phyloP scores from a whole-genome alignment of 371 early-diverging fungal genomes.

The Apophysomyces sp. region DNA sequence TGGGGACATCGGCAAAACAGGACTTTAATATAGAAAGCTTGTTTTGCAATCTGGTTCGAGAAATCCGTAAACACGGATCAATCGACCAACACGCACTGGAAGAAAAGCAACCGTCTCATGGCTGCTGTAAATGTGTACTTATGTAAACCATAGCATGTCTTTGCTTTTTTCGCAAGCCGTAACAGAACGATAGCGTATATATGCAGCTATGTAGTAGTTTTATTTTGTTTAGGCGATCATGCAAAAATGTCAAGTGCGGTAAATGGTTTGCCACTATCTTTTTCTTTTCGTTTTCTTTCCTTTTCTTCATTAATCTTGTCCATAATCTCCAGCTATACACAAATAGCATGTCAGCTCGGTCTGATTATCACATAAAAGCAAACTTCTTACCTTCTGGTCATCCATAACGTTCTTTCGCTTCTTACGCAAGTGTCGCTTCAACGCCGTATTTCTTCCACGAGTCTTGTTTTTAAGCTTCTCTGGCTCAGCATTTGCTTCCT shows the following conservation, averaged over 20 bases:
- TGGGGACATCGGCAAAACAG: too few relatives aligned
- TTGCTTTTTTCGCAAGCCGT: too few relatives aligned
- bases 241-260: conserved; percentile 42
- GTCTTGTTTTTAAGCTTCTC: conserved; percentile 59
- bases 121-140: too few relatives aligned
- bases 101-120: too few relatives aligned
- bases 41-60: too few relatives aligned
- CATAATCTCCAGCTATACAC: conserved; percentile 15
- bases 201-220: neutral
- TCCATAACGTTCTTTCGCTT: conserved; percentile 78
- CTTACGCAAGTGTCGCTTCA: conserved; percentile 73
- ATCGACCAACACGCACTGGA: too few relatives aligned
- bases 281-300: conserved; percentile 19
- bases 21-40: too few relatives aligned
- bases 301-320: conserved; percentile 29
- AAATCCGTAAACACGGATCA: too few relatives aligned
- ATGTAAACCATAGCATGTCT: too few relatives aligned
- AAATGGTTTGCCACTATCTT: conserved; percentile 32
- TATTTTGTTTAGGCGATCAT: neutral
- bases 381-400: conserved; percentile 51
- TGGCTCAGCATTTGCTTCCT: conserved; percentile 27
- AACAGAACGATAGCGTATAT: neutral
- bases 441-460: conserved; percentile 79
- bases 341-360: neutral
- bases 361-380: neutral